A percentile compares a stretch with the other conserved stretches of the same genome.
phyloP scores from a whole-genome alignment of 352 stramenopile genomes.

The Phytophthora fragariae region DNA sequence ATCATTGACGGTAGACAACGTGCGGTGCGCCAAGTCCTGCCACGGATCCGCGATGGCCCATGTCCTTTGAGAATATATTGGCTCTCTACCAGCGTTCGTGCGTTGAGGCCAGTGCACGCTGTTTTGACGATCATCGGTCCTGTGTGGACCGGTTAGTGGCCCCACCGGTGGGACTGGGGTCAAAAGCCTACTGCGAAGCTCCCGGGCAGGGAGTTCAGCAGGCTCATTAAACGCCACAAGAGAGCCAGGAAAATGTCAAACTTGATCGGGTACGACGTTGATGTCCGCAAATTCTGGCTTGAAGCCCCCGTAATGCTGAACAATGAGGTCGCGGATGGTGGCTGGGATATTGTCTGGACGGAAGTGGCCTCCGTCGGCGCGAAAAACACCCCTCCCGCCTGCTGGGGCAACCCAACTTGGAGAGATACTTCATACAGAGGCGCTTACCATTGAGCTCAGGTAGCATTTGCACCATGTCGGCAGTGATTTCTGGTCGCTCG shows the following conservation, averaged over 20 bases:
- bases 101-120: no score
- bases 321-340: background rate
- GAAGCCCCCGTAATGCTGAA: conserved; percentile 10
- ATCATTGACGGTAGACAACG: no score
- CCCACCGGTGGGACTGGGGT: no score
- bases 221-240: background rate
- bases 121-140: no score
- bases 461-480: background rate
- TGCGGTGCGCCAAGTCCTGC: no score
- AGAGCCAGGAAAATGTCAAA: background rate
- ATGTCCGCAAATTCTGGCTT: conserved; percentile 13
- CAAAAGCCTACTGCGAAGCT: no score
- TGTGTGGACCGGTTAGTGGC: no score
- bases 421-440: conserved; percentile 19
- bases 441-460: background rate
- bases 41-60: no score
- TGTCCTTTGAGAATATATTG: no score
- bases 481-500: conserved; percentile 5
- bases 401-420: conserved; percentile 3
- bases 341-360: background rate
- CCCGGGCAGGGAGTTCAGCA: background rate
- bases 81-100: no score
- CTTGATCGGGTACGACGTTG: background rate
- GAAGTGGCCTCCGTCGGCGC: background rate
- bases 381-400: background rate